phyloP scores from a whole-genome alignment of 306 rosid genomes.

The Acmispon strigosus region DNA sequence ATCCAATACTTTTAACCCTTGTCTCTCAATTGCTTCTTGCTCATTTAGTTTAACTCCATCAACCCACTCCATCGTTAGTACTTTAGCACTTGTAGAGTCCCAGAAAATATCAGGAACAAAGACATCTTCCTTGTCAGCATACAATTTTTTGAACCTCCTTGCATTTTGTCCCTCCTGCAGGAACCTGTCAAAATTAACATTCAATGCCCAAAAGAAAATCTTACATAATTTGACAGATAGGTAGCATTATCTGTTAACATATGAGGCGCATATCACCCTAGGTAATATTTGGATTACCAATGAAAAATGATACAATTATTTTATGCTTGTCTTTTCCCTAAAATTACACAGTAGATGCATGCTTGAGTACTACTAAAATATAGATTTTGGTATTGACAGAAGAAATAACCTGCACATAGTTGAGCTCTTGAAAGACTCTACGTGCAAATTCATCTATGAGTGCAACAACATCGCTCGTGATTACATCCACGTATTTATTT shows the following conservation, averaged over 20 bases:
- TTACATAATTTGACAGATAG: neutral
- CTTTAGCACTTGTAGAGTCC: constrained; percentile 86
- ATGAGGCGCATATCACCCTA: neutral
- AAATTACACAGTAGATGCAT: neutral
- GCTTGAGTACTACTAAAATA: neutral
- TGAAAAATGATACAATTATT: neutral
- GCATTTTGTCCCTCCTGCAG: constrained; percentile 99
- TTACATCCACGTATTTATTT: constrained; percentile 72
- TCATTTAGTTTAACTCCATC: constrained; percentile 87
- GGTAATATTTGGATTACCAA: constrained; percentile 6
- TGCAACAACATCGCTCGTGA: constrained; percentile 79
- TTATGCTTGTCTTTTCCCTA: neutral
- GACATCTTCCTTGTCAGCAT: constrained; percentile 89
- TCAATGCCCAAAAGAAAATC: constrained; percentile 48
- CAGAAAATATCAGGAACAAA: constrained; percentile 86
- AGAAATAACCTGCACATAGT: constrained; percentile 87
- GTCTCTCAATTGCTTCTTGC: constrained; percentile 86
- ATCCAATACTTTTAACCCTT: constrained; percentile 82
- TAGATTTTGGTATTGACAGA: neutral
- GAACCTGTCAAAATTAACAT: constrained; percentile 86
- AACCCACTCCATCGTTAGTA: constrained; percentile 92
- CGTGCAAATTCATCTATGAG: constrained; percentile 86
- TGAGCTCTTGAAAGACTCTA: constrained; percentile 94
- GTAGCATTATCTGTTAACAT: neutral
- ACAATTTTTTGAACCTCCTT: constrained; percentile 73